Conservation (phyloP, 2,329 filamentous ascomycete species). For the Lasiodiplodia sp. region DNA sequence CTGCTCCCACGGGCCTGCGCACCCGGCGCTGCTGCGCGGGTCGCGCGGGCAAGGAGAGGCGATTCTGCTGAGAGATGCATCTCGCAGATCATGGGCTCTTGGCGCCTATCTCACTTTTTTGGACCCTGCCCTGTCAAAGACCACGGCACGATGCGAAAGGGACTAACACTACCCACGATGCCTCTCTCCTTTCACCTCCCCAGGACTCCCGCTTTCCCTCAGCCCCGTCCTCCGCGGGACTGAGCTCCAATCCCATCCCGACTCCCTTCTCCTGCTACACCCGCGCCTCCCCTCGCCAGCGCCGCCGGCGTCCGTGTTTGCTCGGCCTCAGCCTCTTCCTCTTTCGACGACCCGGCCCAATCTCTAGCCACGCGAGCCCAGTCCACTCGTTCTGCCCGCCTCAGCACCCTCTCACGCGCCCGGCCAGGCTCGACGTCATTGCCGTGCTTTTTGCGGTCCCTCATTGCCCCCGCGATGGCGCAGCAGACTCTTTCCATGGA, state of each 20-base stretch:
- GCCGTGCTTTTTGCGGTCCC: neutral
- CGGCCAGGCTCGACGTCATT: slow-evolving; percentile 26
- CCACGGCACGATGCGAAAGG: slow-evolving; percentile 30
- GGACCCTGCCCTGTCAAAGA: slow-evolving; percentile 31
- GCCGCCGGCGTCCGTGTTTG: slow-evolving; percentile 30
- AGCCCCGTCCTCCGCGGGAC: slow-evolving; percentile 59
- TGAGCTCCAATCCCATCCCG: slow-evolving; percentile 44
- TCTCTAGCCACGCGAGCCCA: slow-evolving; percentile 31
- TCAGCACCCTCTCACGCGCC: slow-evolving; percentile 24
- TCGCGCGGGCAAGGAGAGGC: slow-evolving; percentile 24
- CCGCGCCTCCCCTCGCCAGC: slow-evolving; percentile 30
- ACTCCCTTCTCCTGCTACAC: slow-evolving; percentile 40
- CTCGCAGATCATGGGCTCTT: slow-evolving; percentile 30
- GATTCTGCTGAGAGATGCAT: slow-evolving; percentile 29
- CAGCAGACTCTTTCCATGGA: slow-evolving; percentile 60
- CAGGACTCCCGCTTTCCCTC: slow-evolving; percentile 54
- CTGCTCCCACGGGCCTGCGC: neutral
- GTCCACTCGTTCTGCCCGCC: slow-evolving; percentile 33
- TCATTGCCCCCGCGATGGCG: slow-evolving; percentile 48
- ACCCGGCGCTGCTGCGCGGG: neutral
- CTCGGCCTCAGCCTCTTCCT: slow-evolving; percentile 30
- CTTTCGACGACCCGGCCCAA: slow-evolving; percentile 24
- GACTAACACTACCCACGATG: slow-evolving; percentile 41
- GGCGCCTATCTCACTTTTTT: slow-evolving; percentile 31
- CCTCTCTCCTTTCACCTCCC: slow-evolving; percentile 46